Base-by-base conservation (phyloP, 2,329 filamentous ascomycete genomes). In the Penicillium paneum region DNA sequence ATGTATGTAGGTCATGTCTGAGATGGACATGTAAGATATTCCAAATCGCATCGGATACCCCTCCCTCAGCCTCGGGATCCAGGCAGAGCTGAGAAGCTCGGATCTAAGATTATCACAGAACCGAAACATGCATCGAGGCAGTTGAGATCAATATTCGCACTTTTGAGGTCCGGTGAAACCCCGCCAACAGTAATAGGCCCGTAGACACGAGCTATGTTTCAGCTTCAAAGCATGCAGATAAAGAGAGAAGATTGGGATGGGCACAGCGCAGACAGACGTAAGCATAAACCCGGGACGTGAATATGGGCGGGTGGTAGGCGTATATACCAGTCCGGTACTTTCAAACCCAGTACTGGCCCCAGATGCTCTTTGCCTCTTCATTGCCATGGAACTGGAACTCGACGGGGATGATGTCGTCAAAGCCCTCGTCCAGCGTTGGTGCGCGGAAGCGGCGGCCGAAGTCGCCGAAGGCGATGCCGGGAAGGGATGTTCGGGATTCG, bases 281-380 rank as follows among this genome's bases (percentile, higher is more conserved):
- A 40, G 35, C 34, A 34, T 32, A 29, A 12, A 15, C 19, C 32
- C 8, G 8, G 8, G 12, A 19, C n/a, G 12, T 19, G 8, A 19
- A 15, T 29, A 24, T 32, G 21, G 26, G 17, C 17, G 13, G 11
- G 8, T 29, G 6, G 12, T n/a, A 15, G 28, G 17, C 28, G 41
- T 44, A 21, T 21, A 21, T 31, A 32, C 12, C 13, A 44, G 28
- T 44, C 28, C 12, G 19, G n/a, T 21, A 24, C 26, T 15, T 43
- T 74, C 67, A 91, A 46, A 84, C 76, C 91, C 91, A 97, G 67
- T 90, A 92, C 64, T 82, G 83, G 5, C 78, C 81, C 91, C 92
- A 97, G 41, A 89, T 74, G 34, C 76, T 76, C 66, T 85, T 86
- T 61, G 91, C 85, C 32, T 87, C 83, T 48, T 84, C 81, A 1